A percentile compares a stretch with the other conserved stretches of the same genome.
Conservation (phyloP, 331 rosid species). For the Rhamnella rubrinervis region DNA sequence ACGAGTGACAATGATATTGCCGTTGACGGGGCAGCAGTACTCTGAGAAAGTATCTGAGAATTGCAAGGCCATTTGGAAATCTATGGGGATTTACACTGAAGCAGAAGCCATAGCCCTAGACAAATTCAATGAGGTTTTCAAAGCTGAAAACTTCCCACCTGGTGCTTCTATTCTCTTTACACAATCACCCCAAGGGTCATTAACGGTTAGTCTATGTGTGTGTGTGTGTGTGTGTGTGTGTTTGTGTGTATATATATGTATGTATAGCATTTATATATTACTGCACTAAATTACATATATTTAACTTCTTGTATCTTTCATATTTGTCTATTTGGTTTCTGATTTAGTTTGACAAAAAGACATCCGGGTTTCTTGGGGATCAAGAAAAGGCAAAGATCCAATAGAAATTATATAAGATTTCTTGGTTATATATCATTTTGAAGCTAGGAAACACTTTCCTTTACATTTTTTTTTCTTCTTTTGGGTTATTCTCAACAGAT, state of each 20-base stretch:
- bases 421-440: too few species aligned
- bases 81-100: slow-evolving; percentile 48
- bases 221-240: too few species aligned
- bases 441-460: neutral
- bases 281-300: neutral
- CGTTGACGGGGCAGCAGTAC: slow-evolving; percentile 55
- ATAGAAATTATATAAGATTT: too few species aligned
- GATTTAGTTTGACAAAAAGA: too few species aligned
- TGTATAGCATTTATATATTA: neutral
- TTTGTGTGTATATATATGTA: too few species aligned
- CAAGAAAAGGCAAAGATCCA: too few species aligned
- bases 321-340: neutral
- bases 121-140: slow-evolving; percentile 42
- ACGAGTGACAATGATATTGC: slow-evolving; percentile 43
- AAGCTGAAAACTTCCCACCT: slow-evolving; percentile 49
- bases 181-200: slow-evolving; percentile 53
- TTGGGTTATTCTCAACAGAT: slow-evolving; percentile 33
- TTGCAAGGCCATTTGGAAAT: slow-evolving; percentile 53
- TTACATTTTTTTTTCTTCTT: neutral
- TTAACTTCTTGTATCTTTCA: neutral
- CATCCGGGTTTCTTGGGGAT: too few species aligned
- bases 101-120: slow-evolving; percentile 62
- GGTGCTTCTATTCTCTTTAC: slow-evolving; percentile 59
- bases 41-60: slow-evolving; percentile 65
- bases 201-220: slow-evolving; percentile 53